A percentile compares a stretch with the other conserved stretches of the same genome.
phyloP scores from a whole-genome alignment of 202 grass and related monocot species.

The Setaria italica region DNA sequence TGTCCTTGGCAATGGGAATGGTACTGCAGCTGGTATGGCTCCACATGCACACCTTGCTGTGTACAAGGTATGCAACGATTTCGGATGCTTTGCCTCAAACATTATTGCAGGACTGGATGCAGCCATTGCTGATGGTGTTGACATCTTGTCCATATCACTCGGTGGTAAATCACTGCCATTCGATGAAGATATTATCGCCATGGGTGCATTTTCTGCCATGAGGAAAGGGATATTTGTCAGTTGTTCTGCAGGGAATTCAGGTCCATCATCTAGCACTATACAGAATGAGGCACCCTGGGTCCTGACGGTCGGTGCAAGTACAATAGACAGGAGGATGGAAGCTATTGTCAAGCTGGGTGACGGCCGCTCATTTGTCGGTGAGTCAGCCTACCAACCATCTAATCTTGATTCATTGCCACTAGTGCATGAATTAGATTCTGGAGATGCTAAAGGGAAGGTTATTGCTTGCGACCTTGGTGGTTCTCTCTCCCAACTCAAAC shows the following conservation, averaged over 20 bases:
- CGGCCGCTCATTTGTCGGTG: constrained; percentile 18
- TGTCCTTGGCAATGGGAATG: constrained; percentile 42
- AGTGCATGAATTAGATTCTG: neutral
- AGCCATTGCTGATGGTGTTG: constrained; percentile 49
- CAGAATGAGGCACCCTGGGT: constrained; percentile 46
- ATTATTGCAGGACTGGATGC: constrained; percentile 40
- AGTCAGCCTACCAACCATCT: constrained; percentile 45
- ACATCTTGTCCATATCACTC: constrained; percentile 46
- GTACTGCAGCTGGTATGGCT: constrained; percentile 46
- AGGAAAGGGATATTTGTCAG: constrained; percentile 47
- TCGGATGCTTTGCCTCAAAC: neutral
- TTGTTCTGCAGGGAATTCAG: constrained; percentile 44
- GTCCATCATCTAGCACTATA: neutral
- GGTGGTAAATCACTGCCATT: neutral
- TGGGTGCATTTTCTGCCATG: constrained; percentile 39
- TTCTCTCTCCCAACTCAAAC: neutral
- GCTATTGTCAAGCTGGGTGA: constrained; percentile 37
- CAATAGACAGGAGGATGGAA: constrained; percentile 33
- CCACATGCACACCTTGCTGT: constrained; percentile 50
- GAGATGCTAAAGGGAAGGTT: constrained; percentile 28
- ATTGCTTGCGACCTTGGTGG: constrained; percentile 11
- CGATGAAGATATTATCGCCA: constrained; percentile 14
- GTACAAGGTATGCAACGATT: constrained; percentile 28
- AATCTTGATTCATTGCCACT: constrained; percentile 18
- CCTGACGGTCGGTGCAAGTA: constrained; percentile 51